Evolutionary conservation across 1,139 yeast species (phyloP).

Genomic region (Candida tropicalis): DNA sequence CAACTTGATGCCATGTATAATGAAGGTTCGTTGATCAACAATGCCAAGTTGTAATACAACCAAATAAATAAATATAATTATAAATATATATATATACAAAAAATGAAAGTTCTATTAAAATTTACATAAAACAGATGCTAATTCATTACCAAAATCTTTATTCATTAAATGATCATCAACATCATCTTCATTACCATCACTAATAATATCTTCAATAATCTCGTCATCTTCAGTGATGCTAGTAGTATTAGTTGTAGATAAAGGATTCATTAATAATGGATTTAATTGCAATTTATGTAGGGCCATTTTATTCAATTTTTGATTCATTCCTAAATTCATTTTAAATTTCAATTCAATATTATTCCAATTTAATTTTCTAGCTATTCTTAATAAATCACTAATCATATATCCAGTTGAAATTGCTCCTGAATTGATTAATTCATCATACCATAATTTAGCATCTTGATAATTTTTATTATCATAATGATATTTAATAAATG

Average conservation of each 20-base stretch:
- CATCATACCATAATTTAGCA: conserved; percentile 44
- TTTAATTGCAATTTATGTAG: conserved; percentile 24
- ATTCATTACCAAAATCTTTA: conserved; percentile 22
- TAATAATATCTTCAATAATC: conserved; percentile 26
- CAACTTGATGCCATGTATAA: conserved; percentile 51
- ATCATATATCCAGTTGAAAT: conserved; percentile 29
- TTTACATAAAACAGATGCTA: conserved; percentile 21
- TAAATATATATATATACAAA: background rate
- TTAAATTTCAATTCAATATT: conserved; percentile 37
- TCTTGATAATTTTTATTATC: conserved; percentile 29
- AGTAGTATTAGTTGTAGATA: background rate
- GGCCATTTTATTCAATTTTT: conserved; percentile 25
- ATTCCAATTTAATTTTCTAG: conserved; percentile 40
- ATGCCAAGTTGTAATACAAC: conserved; percentile 10
- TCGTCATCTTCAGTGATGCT: conserved; percentile 1
- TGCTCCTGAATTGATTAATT: conserved; percentile 37
- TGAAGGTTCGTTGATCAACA: conserved; percentile 20
- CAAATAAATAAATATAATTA: background rate
- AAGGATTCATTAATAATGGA: conserved; percentile 15
- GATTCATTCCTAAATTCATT: conserved; percentile 26
- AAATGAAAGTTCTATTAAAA: conserved; percentile 3
- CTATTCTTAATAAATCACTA: conserved; percentile 35
- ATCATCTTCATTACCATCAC: conserved; percentile 1
- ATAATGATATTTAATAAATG: conserved; percentile 43
- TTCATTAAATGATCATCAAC: background rate